Base-by-base conservation (phyloP, 2,329 filamentous ascomycete genomes). In the Colletotrichum lindemuthianum region DNA sequence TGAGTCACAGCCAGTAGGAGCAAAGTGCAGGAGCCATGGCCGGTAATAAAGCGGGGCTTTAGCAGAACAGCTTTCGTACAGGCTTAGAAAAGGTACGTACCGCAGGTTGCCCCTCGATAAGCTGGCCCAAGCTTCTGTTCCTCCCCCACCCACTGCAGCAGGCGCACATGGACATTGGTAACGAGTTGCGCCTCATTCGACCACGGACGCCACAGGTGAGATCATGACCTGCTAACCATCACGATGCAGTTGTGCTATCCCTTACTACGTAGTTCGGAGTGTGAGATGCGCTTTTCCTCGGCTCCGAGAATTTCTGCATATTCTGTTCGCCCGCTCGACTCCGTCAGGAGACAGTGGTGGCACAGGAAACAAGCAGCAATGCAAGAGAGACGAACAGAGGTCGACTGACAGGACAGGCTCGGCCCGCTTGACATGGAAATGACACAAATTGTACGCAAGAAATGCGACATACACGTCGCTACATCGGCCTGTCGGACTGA, bases 221-320 rank as follows among this genome's bases (percentile, higher is more conserved):
- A 65, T 65, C 63, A 65, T 65, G 40, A n/a, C 40, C 11, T 15
- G 47, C 51, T 65, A 61, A 63, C 63, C 3, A 56, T 65, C 56
- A 36, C 41, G 40, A 57, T 52, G 47, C 49, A 13, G 33, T 36
- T 43, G 16, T 33, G n/a, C 12, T 8, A 44, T 16, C 24, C 4
- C 24, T 24, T 24, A 1, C 24, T 24, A 24, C 24, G 24, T 24
- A 33, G 24, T 33, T 6, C 15, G n/a, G 8, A 36, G 40, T 10
- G 33, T 36, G 40, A 6, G 39, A 40, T 40, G 10, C 3, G 50
- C 51, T 48, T 43, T 33, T 56, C 34, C 51, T 56, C 36, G 57
- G 51, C 39, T 33, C 45, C 36, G 16, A 34, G 16, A 33, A 13
- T 37, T 4, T 13, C 36, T 44, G 3, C 12, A 13, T 33, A 32